Base-by-base conservation (phyloP, 768 basidiomycete genomes). In the Serendipita indica region DNA sequence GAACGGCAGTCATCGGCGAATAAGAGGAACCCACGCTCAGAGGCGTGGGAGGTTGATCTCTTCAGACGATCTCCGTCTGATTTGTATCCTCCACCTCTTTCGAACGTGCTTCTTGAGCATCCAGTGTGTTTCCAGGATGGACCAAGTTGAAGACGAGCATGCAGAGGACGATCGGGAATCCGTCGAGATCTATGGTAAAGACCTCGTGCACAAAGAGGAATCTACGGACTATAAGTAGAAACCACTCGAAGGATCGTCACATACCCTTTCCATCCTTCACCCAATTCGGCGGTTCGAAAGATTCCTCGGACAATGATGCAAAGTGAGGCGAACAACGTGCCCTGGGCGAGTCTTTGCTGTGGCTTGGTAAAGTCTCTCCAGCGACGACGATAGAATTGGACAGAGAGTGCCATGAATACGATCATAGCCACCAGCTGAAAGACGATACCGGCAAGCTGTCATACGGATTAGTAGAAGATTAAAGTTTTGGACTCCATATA, bases 261-360 rank as follows among this genome's bases (percentile, higher is more conserved):
- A 30, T 27, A 54, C 49, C 49, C 49, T 54, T 32, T 54, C 49
- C 49, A 54, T 32, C 49, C 49, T 27, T 54, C 49, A 6, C 22
- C 49, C 10, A 54, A n/a, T 54, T 54, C 49, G 20, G 49, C n/a
- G 3, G 49, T 54, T 32, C 49, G 10, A 27, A 54, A 32, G 22
- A 54, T 54, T 16, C 49, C 49, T 22, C 49, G 49, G 30, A 27
- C 49, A 27, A 54, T 54, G 49, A 54, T 54, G 22, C 49, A 54
- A 6, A 54, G 22, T 16, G 49, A 54, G 3, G 22, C 49, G n/a
- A 54, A 54, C 30, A 54, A 22, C 10, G 49, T 54, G 10, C 14
- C 49, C 22, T 30, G 30, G 10, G 30, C 30, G 22, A 54, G 49
- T n/a, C 30, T 54, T 3, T 28, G 49, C 7, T 28, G 49, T 3